These are phyloP conservation scores for Penicillium paradoxum DNA, from an alignment of 495 filamentous ascomycete genomes.

Conservation along the genomic window DNA sequence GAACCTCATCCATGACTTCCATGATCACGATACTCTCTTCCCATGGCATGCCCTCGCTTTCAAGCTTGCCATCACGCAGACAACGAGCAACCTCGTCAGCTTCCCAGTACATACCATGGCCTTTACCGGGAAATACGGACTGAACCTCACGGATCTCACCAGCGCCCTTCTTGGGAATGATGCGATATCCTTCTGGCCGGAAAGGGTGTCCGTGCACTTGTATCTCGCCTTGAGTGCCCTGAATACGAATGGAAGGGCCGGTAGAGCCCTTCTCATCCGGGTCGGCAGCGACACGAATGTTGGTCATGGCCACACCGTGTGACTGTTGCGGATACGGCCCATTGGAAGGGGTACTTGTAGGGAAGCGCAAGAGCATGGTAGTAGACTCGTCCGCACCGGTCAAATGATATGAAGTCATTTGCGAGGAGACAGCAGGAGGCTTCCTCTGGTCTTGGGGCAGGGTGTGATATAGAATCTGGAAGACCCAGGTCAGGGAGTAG, in stretches of 20 bases:
- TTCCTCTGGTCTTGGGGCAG: slow-evolving; percentile 53
- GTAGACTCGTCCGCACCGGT: slow-evolving; percentile 84
- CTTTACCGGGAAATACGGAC: slow-evolving; percentile 60
- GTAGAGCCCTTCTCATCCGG: slow-evolving; percentile 57
- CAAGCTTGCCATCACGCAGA: slow-evolving; percentile 71
- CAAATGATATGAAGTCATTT: slow-evolving; percentile 68
- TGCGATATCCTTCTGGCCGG: slow-evolving; percentile 60
- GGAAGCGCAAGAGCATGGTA: slow-evolving; percentile 74
- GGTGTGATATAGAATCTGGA: slow-evolving; percentile 83
- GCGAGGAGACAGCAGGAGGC: slow-evolving; percentile 51
- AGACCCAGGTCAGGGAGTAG: slow-evolving; percentile 89
- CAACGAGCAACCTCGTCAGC: slow-evolving; percentile 86
- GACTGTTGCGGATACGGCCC: slow-evolving; percentile 32
- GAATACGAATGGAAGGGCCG: slow-evolving; percentile 72
- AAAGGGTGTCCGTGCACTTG: slow-evolving; percentile 72
- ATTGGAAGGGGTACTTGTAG: slow-evolving; percentile 50
- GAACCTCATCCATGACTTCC: slow-evolving; percentile 89
- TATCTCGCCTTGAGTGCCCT: slow-evolving; percentile 82
- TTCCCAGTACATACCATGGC: slow-evolving; percentile 91
- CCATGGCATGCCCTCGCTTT: slow-evolving; percentile 69
- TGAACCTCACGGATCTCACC: slow-evolving; percentile 53
- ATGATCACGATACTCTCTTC: slow-evolving; percentile 89
- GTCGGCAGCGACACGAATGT: slow-evolving; percentile 62
- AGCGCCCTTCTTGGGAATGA: slow-evolving; percentile 44
- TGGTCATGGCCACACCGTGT: slow-evolving; percentile 76